Evolutionary conservation across 2,329 filamentous ascomycete species (phyloP).

Genomic region (Neofusicoccum umdonicola): DNA sequence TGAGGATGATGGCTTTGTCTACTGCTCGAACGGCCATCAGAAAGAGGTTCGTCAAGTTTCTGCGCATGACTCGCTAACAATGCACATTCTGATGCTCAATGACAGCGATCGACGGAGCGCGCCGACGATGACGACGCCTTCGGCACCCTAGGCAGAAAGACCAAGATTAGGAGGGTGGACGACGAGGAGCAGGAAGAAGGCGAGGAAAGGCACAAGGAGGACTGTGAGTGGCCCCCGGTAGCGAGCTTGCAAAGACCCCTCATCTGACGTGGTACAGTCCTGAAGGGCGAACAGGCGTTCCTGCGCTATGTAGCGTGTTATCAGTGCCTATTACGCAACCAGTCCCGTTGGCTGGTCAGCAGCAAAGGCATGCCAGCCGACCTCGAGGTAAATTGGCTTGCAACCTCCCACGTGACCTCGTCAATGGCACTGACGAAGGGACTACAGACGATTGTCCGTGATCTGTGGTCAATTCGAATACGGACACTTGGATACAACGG

Average conservation of each 20-base stretch:
- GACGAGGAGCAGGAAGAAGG: conserved; percentile 50
- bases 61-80: not conserved
- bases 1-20: conserved; percentile 71
- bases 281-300: conserved; percentile 65
- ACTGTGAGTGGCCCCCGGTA: too few species aligned
- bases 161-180: not conserved
- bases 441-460: conserved; percentile 59
- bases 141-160: not conserved
- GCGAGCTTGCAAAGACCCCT: not conserved
- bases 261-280: conserved; percentile 36
- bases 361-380: conserved; percentile 66
- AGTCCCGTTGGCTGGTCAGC: conserved; percentile 70
- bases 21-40: conserved; percentile 77
- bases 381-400: conserved; percentile 58
- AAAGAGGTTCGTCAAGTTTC: conserved; percentile 59
- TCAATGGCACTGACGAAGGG: too few species aligned
- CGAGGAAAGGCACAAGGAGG: too few species aligned
- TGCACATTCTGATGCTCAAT: not conserved
- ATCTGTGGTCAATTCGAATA: conserved; percentile 80
- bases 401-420: not conserved
- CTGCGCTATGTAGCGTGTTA: conserved; percentile 80
- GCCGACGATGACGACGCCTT: conserved; percentile 55
- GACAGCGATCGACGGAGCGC: conserved; percentile 28
- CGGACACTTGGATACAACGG: conserved; percentile 52
- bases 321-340: conserved; percentile 80